Evolutionary conservation across 208 protist genomes (phyloP).

Genomic region (Porcisia deanei): DNA sequence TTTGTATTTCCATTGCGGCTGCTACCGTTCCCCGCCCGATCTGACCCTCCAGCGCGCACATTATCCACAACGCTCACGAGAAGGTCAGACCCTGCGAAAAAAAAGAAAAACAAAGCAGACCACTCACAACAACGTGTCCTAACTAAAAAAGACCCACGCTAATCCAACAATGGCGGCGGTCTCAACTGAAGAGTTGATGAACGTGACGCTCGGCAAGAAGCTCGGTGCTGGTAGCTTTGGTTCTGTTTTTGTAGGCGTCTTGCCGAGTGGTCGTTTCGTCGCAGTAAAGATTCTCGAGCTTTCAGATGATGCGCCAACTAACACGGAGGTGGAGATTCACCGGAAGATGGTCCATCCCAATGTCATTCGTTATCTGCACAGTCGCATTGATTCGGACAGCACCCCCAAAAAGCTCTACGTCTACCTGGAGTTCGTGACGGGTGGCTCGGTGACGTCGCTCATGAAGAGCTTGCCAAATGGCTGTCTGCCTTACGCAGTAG

Average conservation of each 20-base stretch:
- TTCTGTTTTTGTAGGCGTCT: constrained; percentile 86
- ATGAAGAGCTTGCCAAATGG: constrained; percentile 87
- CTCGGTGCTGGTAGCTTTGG: constrained; percentile 90
- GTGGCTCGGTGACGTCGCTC: constrained; percentile 88
- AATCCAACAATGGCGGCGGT: constrained; percentile 36
- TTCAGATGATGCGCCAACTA: constrained; percentile 74
- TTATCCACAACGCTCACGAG: not conserved
- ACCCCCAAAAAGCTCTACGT: constrained; percentile 87
- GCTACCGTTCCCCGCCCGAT: not conserved
- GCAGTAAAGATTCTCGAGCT: constrained; percentile 91
- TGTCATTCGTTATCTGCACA: constrained; percentile 92
- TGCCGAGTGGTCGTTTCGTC: constrained; percentile 87
- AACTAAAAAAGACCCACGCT: not conserved
- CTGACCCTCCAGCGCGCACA: not conserved
- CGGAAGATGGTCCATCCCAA: constrained; percentile 90
- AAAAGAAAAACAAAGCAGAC: not conserved
- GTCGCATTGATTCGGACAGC: constrained; percentile 75
- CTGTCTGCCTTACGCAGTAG: constrained; percentile 73
- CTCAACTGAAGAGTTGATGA: constrained; percentile 64
- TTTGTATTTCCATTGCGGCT: not conserved
- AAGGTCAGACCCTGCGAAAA: too few species aligned
- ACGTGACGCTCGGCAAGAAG: constrained; percentile 88
- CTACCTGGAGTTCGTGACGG: constrained; percentile 93
- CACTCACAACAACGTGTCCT: not conserved
- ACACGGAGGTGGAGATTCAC: constrained; percentile 92